phyloP scores from a whole-genome alignment of 2,329 filamentous ascomycete genomes.

The Pseudocercospora pini-densiflorae region DNA sequence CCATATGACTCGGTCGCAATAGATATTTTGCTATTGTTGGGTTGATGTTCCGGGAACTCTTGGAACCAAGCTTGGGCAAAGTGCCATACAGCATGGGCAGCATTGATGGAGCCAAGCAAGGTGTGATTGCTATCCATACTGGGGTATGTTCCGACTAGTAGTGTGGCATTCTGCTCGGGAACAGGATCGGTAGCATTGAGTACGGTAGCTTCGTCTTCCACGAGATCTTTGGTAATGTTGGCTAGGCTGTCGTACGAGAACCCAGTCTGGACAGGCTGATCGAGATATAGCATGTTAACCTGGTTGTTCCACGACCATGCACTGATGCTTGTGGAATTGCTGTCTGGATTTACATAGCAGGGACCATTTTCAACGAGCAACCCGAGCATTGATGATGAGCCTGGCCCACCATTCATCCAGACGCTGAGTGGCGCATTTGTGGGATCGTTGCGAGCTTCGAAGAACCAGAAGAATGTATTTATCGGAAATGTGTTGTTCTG shows the following conservation, averaged over 20 bases:
- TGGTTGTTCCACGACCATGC: constrained; percentile 67
- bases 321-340: constrained; percentile 57
- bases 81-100: constrained; percentile 61
- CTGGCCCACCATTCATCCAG: constrained; percentile 63
- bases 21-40: constrained; percentile 57
- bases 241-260: constrained; percentile 54
- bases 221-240: constrained; percentile 44
- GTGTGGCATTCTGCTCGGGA: constrained; percentile 57
- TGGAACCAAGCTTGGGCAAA: constrained; percentile 66
- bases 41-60: constrained; percentile 65
- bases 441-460: constrained; percentile 60
- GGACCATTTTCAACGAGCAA: constrained; percentile 44
- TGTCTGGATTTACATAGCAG: constrained; percentile 58
- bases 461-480: constrained; percentile 64
- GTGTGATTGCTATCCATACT: constrained; percentile 50
- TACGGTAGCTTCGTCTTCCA: constrained; percentile 22
- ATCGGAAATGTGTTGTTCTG: constrained; percentile 33
- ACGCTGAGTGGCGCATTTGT: constrained; percentile 59
- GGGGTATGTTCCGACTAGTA: constrained; percentile 58
- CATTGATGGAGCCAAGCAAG: constrained; percentile 57
- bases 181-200: constrained; percentile 30
- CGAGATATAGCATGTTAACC: constrained; percentile 62
- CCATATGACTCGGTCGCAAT: constrained; percentile 50
- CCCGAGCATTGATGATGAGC: constrained; percentile 31
- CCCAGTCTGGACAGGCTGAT: constrained; percentile 65